Conservation (phyloP, 1,284 basidiomycete species). For the Jaminaea rosea region DNA sequence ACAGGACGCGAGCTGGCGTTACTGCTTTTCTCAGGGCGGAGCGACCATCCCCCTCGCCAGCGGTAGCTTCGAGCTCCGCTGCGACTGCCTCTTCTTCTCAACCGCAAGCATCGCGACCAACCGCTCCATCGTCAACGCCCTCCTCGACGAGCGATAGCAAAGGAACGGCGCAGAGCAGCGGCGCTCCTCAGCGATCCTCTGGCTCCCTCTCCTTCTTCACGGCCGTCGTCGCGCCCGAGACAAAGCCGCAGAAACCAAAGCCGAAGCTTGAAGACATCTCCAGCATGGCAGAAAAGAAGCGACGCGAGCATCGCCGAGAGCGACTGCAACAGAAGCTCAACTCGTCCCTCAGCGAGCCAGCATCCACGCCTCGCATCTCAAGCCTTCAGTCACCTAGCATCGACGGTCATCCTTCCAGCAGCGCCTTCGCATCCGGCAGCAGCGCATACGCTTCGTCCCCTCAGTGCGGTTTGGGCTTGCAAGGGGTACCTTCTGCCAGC, state of each 20-base stretch:
- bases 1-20: slow-evolving; percentile 39
- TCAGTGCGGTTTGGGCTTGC: too few species aligned
- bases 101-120: not conserved
- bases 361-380: not conserved
- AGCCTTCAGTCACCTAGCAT: too few species aligned
- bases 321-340: slow-evolving; percentile 1
- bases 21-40: slow-evolving; percentile 43
- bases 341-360: not conserved
- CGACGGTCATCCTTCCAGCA: too few species aligned
- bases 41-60: slow-evolving; percentile 7
- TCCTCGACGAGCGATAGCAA: not conserved
- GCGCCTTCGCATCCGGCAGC: too few species aligned
- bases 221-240: slow-evolving; percentile 4
- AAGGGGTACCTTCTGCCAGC: too few species aligned
- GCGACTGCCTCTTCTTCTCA: not conserved
- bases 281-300: slow-evolving; percentile 4
- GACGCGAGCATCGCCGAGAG: slow-evolving; percentile 2
- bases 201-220: slow-evolving; percentile 9
- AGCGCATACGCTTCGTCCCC: too few species aligned
- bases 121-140: not conserved
- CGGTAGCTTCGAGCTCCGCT: not conserved
- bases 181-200: not conserved
- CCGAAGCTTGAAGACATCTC: slow-evolving; percentile 5
- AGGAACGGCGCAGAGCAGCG: too few species aligned
- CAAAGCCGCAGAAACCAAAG: not conserved